These are phyloP conservation scores for Botrytis sinoallii DNA, from an alignment of 2,329 filamentous ascomycete species.

Conservation along the genomic window DNA sequence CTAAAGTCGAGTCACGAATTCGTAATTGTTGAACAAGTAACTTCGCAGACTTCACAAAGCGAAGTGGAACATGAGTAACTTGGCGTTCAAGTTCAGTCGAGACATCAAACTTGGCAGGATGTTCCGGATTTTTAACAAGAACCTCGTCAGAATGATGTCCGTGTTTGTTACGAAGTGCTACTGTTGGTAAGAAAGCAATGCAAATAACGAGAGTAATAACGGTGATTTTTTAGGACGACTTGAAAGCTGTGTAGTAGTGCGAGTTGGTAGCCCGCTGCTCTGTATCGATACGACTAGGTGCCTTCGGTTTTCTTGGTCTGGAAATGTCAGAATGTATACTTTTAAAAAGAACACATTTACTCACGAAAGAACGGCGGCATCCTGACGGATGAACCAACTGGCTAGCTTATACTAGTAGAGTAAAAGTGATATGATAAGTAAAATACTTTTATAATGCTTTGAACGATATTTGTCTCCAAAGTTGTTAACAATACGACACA, in stretches of 20 bases:
- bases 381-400: neutral
- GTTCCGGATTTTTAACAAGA: neutral
- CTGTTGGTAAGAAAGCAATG: slow-evolving; percentile 12
- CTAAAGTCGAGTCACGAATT: neutral
- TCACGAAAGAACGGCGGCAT: slow-evolving; percentile 7
- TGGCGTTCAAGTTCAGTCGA: neutral
- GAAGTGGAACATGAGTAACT: slow-evolving; percentile 6
- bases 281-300: neutral
- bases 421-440: neutral
- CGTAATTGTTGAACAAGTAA: neutral
- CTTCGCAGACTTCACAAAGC: neutral
- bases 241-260: slow-evolving; percentile 4
- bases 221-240: slow-evolving; percentile 7
- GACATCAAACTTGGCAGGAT: neutral
- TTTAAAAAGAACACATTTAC: neutral
- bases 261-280: neutral
- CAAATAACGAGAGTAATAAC: slow-evolving; percentile 11
- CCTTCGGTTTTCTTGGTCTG: slow-evolving; percentile 8
- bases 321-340: neutral
- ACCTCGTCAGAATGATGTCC: neutral
- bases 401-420: neutral
- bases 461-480: slow-evolving; percentile 17
- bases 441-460: slow-evolving; percentile 14
- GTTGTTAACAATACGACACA: slow-evolving; percentile 20
- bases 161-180: neutral